Evolutionary conservation across 768 basidiomycete species (phyloP), one percentile per base, ranked within the genome.

Genomic region (Lactarius psammicola): DNA sequence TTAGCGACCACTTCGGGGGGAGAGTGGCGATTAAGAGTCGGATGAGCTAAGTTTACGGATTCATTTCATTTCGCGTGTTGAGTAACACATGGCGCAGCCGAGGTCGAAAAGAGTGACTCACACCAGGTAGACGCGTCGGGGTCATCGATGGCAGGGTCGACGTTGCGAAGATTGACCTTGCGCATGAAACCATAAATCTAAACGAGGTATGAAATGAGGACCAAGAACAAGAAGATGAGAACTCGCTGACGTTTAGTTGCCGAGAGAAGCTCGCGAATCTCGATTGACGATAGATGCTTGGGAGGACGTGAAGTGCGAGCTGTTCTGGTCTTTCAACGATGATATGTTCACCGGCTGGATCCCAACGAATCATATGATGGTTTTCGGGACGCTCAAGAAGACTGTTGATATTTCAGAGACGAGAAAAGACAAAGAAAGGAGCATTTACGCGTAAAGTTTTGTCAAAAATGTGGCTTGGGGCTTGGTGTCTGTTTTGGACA

Each of bases 151-250:
- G 91, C 92, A 68, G 92, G 91, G 81, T 95, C 94, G 76, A 95
- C 90, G 79, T 95, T 94, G 75, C 92, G 89, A 72, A 95, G 83
- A 81, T 95, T 95, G 75, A 96, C 92, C 78, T 96, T 95, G 78
- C 94, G 93, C 92, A 95, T 95, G 82, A 95, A 97, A 70, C 94
- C 95, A 81, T 97, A 97, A 78, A 97, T 97, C 94, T 96, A 67
- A 59, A 67, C 31, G 63, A 63, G 71, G 62, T 36, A 60, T 42
- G 67, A 68, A 28, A 67, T 57, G 60, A 72, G 74, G 65, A 68
- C 56, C 70, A 68, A 62, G 68, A 42, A 63, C 64, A 68, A 36
- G 67, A 68, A 62, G 63, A 63, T 56, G 64, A 62, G 64, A 56
- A 63, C 44, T 56, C 36, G 40, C 69, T 59, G 62, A 96, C 94